Base-by-base conservation (phyloP, 164 flowering plant genomes). In the Stephania cephalantha region DNA sequence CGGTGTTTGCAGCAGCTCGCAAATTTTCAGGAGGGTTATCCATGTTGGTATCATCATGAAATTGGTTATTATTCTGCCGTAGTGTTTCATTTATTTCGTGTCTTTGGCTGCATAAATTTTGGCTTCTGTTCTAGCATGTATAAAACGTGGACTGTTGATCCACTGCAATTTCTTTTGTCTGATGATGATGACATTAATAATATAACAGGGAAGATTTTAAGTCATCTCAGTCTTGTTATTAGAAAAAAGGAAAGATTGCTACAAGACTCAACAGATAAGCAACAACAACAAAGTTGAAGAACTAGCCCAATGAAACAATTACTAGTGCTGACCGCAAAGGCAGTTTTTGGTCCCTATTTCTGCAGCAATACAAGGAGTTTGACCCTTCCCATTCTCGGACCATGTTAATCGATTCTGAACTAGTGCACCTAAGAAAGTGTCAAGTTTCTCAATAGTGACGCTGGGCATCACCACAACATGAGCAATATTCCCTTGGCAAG, bases 391-490 rank as follows among this genome's bases (percentile, higher is more conserved):
- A 80, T 86, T 89, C 72, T 80, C 68, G 75, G 86, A 94, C 98
- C 97, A 92, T 11, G 78, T 79, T 5, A 83, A 65, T 0, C 97
- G 89, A 42, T 87, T 82, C 52, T 89, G 77, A 53, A 85, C 44
- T n/a, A 94, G 70, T 68, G 91, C 95, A 12, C 81, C 81, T 82
- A 90, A 76, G 83, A 94, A 94, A 70, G 77, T 78, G 50, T 94
- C 90, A 69, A 94, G 83, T 87, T 92, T 92, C 53, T 92, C 95
- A 31, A 92, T 78, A 20, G 85, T 87, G 77, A 94, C 87, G 75
- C 81, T 94, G 0, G 98, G 98, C 98, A 94, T 92, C 72, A 94
- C 98, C 75, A 94, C 96, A 46, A 91, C 90, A 85, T 94, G 98
- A 5, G 98, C 95, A 69, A 94, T 92, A 75, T 89, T 90, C 22